Evolutionary conservation across 768 basidiomycete species (phyloP), one percentile per base, ranked within the genome.

Genomic region (Clathrus columnatus): DNA sequence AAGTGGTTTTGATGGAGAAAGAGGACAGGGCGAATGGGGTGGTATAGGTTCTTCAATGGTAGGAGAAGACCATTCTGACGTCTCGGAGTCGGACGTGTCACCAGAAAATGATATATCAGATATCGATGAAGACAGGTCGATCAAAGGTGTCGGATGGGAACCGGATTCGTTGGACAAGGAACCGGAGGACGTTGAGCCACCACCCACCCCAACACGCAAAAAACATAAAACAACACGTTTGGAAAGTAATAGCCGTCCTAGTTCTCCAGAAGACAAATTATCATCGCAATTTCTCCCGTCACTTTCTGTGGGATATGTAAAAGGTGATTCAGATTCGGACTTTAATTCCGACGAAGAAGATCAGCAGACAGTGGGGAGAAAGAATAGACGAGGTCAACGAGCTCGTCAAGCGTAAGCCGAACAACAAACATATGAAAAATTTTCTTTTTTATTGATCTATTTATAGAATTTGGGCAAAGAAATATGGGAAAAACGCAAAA

Each of bases 381-480:
- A 88, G 73, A 94, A 99, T 62, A 72, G 95, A 53, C 76, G 93
- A 36, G 96, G 95, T 27, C 96, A 99, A 68, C 72, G 93, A 48
- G 95, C 95, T n/a, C 76, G 96, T 57, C 76, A 86, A 72, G 89
- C 88, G 96, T 96, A 68, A 79, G 94, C 85, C 10, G n/a, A n/a
- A n/a, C n/a, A n/a, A n/a, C n/a, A n/a, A n/a, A n/a, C n/a, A n/a
- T n/a, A n/a, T n/a, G n/a, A n/a, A n/a, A n/a, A n/a, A n/a, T n/a
- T n/a, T n/a, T n/a, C n/a, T n/a, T n/a, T n/a, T n/a, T n/a, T n/a
- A n/a, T n/a, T n/a, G n/a, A 51, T 49, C 10, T 32, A 45, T 41
- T 7, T 50, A 42, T 63, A 97, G 94, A 1, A 96, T 98, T 61
- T 97, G 95, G 94, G 95, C 97, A 71, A 94, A 92, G 72, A 97